Base-by-base conservation (phyloP, 2,329 filamentous ascomycete species). In the Atkinsonella texensis region DNA sequence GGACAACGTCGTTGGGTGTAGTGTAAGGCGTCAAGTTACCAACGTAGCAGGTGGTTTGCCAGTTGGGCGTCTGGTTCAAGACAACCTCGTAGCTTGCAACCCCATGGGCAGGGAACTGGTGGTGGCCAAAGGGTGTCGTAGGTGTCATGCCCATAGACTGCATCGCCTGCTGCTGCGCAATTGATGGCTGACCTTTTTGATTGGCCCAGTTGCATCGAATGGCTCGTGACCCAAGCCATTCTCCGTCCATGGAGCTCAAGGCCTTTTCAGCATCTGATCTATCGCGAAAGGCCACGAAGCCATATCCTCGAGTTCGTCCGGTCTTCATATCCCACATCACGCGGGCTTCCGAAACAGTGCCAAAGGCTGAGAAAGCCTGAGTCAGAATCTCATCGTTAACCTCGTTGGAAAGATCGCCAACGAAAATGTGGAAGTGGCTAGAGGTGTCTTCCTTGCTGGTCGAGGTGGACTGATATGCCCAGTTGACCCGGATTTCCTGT, bases 321-420 rank as follows among this genome's bases (percentile, higher is more conserved):
- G 93, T 98, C 79, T 98, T 98, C 93, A 98, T 98, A 69, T 98
- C 93, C 93, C 93, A 98, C 93, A 98, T 98, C 57, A 98, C 93
- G 62, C 93, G 89, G 54, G 93, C 93, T 70, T 98, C 93, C 2
- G 93, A 98, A 47, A 98, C 90, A 12, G 84, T 88, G 41, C 93
- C 93, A 68, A 97, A 98, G 44, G 89, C 89, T 46, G 89, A 94
- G 71, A 98, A 98, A 12, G 93, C 93, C 70, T 96, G 90, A 15
- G 86, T 76, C 20, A 98, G 78, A 49, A 96, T 82, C 64, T 98
- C 93, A 62, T 98, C 93, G 62, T 98, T 98, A 68, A 98, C 93
- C 69, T 98, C 93, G 64, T 98, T 98, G 61, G 90, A 96, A 52
- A 98, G 73, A 66, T 98, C 93, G 55, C 93, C 93, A 52, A 98